These are phyloP conservation scores for Diaporthe vaccinii DNA, from an alignment of 2,329 filamentous ascomycete genomes.

Conservation along the genomic window DNA sequence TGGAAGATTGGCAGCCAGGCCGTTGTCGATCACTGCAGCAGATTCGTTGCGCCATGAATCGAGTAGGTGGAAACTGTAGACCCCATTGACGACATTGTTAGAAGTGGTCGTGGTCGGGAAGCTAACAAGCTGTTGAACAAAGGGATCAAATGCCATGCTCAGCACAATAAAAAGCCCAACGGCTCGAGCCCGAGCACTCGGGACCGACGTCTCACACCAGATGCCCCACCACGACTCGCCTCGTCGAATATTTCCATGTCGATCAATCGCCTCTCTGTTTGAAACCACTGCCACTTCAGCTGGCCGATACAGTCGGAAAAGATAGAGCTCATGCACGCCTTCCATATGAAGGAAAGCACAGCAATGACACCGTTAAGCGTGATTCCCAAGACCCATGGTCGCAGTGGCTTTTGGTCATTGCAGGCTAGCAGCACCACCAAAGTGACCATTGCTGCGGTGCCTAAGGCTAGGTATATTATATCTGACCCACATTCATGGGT, in stretches of 20 bases:
- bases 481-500: background rate
- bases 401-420: background rate
- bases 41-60: background rate
- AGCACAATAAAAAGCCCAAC: background rate
- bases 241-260: background rate
- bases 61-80: background rate
- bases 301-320: background rate
- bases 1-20: background rate
- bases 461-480: background rate
- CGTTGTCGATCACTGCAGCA: background rate
- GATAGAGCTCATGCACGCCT: background rate
- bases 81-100: too few species aligned
- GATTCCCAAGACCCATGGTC: background rate
- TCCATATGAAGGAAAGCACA: background rate
- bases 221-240: background rate
- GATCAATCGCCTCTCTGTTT: background rate
- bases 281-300: slow-evolving; percentile 5
- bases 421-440: background rate
- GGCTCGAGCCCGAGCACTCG: background rate
- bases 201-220: background rate
- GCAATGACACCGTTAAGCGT: slow-evolving; percentile 6
- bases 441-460: background rate
- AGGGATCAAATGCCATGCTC: background rate
- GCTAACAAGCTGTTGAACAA: background rate
- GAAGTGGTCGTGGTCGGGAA: too few species aligned